Conservation (phyloP, 1,284 basidiomycete genomes). For the Wallemia ichthyophaga region DNA sequence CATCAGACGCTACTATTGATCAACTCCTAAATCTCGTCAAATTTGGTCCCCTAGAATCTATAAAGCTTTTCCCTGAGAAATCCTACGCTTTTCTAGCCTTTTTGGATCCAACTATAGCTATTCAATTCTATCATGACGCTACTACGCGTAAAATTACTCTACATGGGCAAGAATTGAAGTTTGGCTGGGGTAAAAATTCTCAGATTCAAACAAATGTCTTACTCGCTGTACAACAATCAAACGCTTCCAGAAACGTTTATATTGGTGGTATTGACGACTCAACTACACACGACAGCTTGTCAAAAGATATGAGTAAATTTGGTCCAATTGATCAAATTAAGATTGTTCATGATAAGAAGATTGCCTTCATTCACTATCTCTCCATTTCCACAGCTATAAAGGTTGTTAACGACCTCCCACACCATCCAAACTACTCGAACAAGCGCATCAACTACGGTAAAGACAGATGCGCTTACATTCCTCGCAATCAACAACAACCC, state of each 20-base stretch:
- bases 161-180: constrained; percentile 75
- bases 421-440: constrained; percentile 66
- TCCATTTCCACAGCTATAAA: constrained; percentile 74
- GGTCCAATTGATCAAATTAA: constrained; percentile 95
- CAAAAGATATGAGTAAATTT: constrained; percentile 54
- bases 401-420: constrained; percentile 65
- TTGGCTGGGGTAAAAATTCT: constrained; percentile 79
- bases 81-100: constrained; percentile 94
- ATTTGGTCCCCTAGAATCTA: constrained; percentile 83
- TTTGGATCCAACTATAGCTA: constrained; percentile 63
- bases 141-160: constrained; percentile 67
- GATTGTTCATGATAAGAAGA: constrained; percentile 89
- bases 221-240: constrained; percentile 57
- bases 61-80: constrained; percentile 88
- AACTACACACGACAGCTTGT: constrained; percentile 65
- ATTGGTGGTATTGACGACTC: constrained; percentile 63
- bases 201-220: constrained; percentile 57
- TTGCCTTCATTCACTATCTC: constrained; percentile 85
- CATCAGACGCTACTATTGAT: constrained; percentile 81
- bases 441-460: constrained; percentile 54
- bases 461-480: constrained; percentile 71
- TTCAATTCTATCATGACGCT: constrained; percentile 80
- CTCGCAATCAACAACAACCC: constrained; percentile 41
- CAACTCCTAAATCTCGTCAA: constrained; percentile 92
- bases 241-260: constrained; percentile 77